phyloP scores from a whole-genome alignment of 2,329 filamentous ascomycete species.

The Emergomyces orientalis region DNA sequence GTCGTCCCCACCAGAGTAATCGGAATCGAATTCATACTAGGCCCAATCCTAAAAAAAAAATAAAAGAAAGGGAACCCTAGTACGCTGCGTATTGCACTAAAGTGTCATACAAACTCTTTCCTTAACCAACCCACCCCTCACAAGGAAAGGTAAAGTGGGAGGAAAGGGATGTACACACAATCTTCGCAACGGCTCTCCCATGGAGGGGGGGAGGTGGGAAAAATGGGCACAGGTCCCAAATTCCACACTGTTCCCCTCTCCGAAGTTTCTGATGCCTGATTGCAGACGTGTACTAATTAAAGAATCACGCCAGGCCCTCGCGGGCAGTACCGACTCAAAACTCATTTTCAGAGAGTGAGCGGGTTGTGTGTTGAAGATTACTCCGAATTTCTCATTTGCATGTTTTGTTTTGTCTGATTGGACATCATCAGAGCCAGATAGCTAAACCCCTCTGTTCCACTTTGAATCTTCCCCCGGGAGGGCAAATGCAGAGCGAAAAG shows the following conservation, averaged over 20 bases:
- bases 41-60: constrained; percentile 28
- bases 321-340: constrained; percentile 54
- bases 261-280: constrained; percentile 86
- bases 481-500: background rate
- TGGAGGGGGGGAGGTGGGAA: constrained; percentile 46
- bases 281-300: constrained; percentile 58
- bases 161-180: constrained; percentile 53
- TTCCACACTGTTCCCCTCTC: constrained; percentile 38
- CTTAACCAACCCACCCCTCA: background rate
- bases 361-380: constrained; percentile 62
- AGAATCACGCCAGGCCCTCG: constrained; percentile 72
- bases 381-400: constrained; percentile 99
- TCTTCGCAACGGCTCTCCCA: constrained; percentile 93
- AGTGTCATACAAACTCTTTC: constrained; percentile 51
- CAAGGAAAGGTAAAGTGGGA: background rate
- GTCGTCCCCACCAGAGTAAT: constrained; percentile 79
- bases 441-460: background rate
- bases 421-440: background rate
- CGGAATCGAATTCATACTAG: constrained; percentile 74
- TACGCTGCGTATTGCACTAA: constrained; percentile 95
- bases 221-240: constrained; percentile 11
- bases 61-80: constrained; percentile 28
- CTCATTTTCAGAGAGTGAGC: constrained; percentile 32
- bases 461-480: background rate
- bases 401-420: constrained; percentile 16